Conservation (phyloP, 176 grass and related monocot species). For the Oryza punctata region DNA sequence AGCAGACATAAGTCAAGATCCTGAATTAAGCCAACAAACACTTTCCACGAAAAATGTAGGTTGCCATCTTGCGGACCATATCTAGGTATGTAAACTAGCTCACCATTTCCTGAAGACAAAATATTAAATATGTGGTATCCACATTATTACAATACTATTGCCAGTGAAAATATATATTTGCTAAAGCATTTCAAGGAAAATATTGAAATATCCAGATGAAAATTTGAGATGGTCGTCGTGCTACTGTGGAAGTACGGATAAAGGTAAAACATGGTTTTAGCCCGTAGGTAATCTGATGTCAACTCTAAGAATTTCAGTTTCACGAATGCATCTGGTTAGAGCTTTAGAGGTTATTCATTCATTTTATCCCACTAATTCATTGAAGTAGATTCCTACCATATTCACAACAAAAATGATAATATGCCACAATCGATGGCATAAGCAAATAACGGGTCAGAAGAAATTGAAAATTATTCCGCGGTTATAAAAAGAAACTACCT, state of each 20-base stretch:
- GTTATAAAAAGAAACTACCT: not conserved
- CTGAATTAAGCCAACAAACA: not conserved
- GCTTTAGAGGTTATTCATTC: not conserved
- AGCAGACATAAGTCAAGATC: slow-evolving; percentile 1
- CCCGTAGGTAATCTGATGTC: not conserved
- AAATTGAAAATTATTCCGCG: not conserved
- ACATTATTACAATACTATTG: not conserved
- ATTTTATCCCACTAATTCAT: not conserved
- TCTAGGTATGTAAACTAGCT: not conserved
- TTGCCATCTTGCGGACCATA: not conserved
- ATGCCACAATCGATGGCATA: not conserved
- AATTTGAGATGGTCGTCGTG: not conserved
- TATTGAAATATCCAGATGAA: not conserved
- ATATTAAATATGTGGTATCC: not conserved
- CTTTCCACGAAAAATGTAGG: not conserved
- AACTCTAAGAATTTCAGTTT: not conserved
- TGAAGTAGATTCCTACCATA: not conserved
- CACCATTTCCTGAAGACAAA: slow-evolving; percentile 16
- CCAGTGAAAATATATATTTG: not conserved
- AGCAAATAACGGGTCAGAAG: not conserved
- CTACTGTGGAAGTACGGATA: not conserved
- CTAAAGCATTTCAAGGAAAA: not conserved
- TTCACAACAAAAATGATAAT: not conserved
- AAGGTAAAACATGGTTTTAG: slow-evolving; percentile 14
- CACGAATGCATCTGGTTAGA: not conserved